Evolutionary conservation across 2,329 filamentous ascomycete species (phyloP), one percentile per base, ranked within the genome.

Genomic region (Fusarium verrucosum): DNA sequence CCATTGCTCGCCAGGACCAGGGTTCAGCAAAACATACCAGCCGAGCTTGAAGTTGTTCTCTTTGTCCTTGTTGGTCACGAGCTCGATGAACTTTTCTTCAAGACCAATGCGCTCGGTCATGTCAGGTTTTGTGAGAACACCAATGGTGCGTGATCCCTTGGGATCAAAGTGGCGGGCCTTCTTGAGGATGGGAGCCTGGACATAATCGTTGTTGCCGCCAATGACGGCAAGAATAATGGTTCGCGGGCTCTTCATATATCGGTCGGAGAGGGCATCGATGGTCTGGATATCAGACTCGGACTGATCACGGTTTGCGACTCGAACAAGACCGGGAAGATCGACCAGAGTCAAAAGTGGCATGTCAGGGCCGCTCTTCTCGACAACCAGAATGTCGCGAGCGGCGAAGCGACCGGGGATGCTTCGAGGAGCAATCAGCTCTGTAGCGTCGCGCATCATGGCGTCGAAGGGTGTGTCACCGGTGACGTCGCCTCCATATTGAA

Each of bases 271-370:
- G 0, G 77, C 64, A 26, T 83, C 80, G 44, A 87, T 84, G 4
- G 83, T 81, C 58, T 79, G 75, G 51, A 84, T 83, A 38, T 87
- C 85, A 20, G 79, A 75, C 26, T 80, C 77, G 2, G 82, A 84
- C 69, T 87, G 83, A 50, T 83, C 79, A 26, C 80, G 77, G 60
- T 83, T 85, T 65, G 80, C 81, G 10, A 85, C 82, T 28, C 80
- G 78, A 25, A 87, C 83, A 2, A 89, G 75, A 3, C 87, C 86
- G 0, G 86, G 87, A 30, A 89, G 77, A 72, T 89, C 87, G 9
- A 89, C 85, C 2, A 89, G 78, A 0, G 85, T 89, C 38, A 89
- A 74, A 16, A 88, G 79, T 2, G 85, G 85, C 76, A 85, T 82
- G 11, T 85, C 81, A 0, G 85, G 86, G 0, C 86, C 86, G 11